phyloP scores from a whole-genome alignment of 768 basidiomycete species.

The Leucogyrophana mollusca region DNA sequence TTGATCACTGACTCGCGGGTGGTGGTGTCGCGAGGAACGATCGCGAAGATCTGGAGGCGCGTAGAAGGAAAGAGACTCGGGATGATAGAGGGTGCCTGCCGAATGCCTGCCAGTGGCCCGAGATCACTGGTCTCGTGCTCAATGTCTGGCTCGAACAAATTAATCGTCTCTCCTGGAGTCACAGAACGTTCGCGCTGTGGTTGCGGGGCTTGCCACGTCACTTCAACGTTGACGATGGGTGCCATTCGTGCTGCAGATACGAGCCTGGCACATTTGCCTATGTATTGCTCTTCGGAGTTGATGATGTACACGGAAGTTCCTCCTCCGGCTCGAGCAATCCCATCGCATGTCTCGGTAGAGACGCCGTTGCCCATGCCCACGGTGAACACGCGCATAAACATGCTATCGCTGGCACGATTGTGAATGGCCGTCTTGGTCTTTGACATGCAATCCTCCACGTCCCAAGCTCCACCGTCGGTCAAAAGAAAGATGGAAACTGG shows the following conservation, averaged over 20 bases:
- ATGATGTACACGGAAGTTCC: not conserved
- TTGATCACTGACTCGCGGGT: too few species aligned
- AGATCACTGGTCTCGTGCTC: not conserved
- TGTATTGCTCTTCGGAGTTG: not conserved
- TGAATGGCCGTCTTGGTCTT: not conserved
- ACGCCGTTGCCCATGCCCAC: not conserved
- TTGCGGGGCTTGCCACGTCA: too few species aligned
- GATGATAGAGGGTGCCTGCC: conserved; percentile 2
- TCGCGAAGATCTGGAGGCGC: conserved; percentile 3
- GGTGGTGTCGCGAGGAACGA: not conserved
- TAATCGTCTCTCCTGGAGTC: not conserved
- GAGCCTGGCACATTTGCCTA: conserved; percentile 5
- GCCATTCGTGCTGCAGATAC: conserved; percentile 5
- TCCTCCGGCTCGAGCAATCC: not conserved
- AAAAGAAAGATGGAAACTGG: conserved; percentile 1
- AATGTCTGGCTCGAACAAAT: not conserved
- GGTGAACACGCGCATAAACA: conserved; percentile 1
- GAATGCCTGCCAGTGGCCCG: not conserved
- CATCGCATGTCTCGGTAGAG: not conserved
- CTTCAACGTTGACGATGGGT: not conserved
- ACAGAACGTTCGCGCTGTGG: too few species aligned
- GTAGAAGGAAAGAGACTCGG: conserved; percentile 2
- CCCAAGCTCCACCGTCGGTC: conserved; percentile 4
- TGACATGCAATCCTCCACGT: conserved; percentile 1
- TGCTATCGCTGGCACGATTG: not conserved